phyloP scores from a whole-genome alignment of 2,329 filamentous ascomycete species.

The Calonectria leucothoes region DNA sequence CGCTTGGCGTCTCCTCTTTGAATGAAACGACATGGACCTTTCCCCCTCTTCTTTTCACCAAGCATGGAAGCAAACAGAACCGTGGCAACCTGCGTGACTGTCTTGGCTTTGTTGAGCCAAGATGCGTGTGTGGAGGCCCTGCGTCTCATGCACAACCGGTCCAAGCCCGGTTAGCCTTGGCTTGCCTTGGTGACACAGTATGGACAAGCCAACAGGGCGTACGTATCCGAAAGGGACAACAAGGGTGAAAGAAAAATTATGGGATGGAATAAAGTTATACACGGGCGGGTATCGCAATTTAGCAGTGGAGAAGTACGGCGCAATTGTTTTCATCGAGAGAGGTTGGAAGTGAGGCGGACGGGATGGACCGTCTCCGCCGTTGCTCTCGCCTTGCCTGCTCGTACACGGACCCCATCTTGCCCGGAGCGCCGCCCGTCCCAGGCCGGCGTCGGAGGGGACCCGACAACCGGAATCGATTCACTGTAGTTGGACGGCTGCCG shows the following conservation, averaged over 20 bases:
- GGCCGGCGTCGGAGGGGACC: not conserved
- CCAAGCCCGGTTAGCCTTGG: slow-evolving; percentile 13
- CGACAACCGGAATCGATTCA: slow-evolving; percentile 9
- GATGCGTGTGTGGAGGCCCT: not conserved
- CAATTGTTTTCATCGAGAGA: not conserved
- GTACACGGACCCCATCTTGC: slow-evolving; percentile 11
- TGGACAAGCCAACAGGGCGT: not conserved
- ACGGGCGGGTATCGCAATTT: slow-evolving; percentile 1
- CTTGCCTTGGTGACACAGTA: not conserved
- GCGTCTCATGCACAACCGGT: slow-evolving; percentile 10
- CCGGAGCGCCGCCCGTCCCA: slow-evolving; percentile 11
- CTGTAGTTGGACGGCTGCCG: slow-evolving; percentile 14
- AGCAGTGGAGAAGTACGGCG: not conserved
- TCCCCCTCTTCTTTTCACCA: not conserved
- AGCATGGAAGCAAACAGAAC: slow-evolving; percentile 8
- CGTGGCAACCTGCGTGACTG: not conserved
- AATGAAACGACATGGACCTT: not conserved
- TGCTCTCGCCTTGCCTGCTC: not conserved
- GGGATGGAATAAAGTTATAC: not conserved
- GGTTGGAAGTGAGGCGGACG: slow-evolving; percentile 16
- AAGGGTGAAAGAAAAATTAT: not conserved
- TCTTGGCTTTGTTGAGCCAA: slow-evolving; percentile 9
- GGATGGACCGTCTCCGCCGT: not conserved
- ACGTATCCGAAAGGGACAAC: not conserved
- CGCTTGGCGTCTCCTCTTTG: slow-evolving; percentile 7